Evolutionary conservation across 1,284 basidiomycete species (phyloP).

Genomic region (Ganoderma multipileum): DNA sequence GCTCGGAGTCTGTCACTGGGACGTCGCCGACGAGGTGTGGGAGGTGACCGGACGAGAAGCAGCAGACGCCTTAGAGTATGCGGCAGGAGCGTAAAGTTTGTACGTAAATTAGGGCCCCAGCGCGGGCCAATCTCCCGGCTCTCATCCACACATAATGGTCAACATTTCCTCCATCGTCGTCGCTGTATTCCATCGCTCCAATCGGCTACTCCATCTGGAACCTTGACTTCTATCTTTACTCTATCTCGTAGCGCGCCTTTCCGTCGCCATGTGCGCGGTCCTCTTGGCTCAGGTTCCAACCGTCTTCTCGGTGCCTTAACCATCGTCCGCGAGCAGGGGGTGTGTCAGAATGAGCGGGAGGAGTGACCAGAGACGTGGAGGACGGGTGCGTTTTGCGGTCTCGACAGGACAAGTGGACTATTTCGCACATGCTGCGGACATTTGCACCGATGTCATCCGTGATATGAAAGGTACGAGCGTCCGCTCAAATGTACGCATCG

Average conservation of each 20-base stretch:
- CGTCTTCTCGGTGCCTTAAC: not conserved
- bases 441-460: not conserved
- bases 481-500: not conserved
- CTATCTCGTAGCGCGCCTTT: slow-evolving; percentile 2
- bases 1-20: not conserved
- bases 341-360: not conserved
- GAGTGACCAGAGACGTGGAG: not conserved
- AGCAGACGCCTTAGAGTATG: slow-evolving; percentile 1
- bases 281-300: not conserved
- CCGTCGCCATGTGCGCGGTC: not conserved
- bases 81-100: not conserved
- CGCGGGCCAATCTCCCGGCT: not conserved
- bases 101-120: slow-evolving; percentile 1
- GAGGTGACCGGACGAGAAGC: slow-evolving; percentile 3
- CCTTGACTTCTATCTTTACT: slow-evolving; percentile 10
- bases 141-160: not conserved
- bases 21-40: not conserved
- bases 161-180: not conserved
- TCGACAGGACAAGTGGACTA: not conserved
- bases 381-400: not conserved
- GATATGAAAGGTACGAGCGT: not conserved
- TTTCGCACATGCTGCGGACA: not conserved
- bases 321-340: not conserved
- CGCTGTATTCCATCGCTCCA: not conserved
- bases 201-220: not conserved